Evolutionary conservation across 2,329 filamentous ascomycete genomes (phyloP).

Genomic region (Trichoderma sp.): DNA sequence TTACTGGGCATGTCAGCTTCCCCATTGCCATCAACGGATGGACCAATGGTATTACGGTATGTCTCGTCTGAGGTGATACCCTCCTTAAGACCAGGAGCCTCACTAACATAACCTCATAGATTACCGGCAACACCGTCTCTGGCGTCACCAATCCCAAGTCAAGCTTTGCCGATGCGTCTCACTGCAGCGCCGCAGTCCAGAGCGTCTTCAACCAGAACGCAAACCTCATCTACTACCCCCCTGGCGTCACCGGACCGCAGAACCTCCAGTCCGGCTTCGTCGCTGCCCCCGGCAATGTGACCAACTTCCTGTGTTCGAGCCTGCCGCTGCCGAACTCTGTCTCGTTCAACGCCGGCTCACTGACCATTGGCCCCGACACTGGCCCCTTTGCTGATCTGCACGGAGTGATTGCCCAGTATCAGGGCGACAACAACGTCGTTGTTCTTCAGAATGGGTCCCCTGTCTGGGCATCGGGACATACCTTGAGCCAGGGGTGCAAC

Average conservation of each 20-base stretch:
- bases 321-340: conserved; percentile 30
- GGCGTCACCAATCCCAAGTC: conserved; percentile 32
- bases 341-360: conserved; percentile 29
- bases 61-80: background rate
- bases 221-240: conserved; percentile 33
- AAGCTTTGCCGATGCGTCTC: conserved; percentile 31
- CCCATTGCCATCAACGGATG: conserved; percentile 36
- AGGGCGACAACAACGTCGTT: conserved; percentile 36
- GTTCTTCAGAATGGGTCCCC: conserved; percentile 28
- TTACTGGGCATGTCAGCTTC: conserved; percentile 33
- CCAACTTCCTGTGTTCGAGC: conserved; percentile 35
- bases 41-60: conserved; percentile 31
- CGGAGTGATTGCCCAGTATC: conserved; percentile 33
- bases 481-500: conserved; percentile 29
- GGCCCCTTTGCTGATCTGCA: conserved; percentile 31
- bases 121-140: conserved; percentile 34
- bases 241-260: conserved; percentile 31
- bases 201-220: conserved; percentile 32
- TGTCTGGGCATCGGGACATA: conserved; percentile 31
- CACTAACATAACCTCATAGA: background rate
- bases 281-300: conserved; percentile 31
- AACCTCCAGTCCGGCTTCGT: conserved; percentile 34
- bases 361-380: conserved; percentile 32
- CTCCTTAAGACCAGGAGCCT: background rate
- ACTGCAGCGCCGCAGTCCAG: conserved; percentile 31